Evolutionary conservation across 192 early-diverging fungal genomes (phyloP), one percentile per base, ranked within the genome.

Genomic region (Backusella morwellensis): DNA sequence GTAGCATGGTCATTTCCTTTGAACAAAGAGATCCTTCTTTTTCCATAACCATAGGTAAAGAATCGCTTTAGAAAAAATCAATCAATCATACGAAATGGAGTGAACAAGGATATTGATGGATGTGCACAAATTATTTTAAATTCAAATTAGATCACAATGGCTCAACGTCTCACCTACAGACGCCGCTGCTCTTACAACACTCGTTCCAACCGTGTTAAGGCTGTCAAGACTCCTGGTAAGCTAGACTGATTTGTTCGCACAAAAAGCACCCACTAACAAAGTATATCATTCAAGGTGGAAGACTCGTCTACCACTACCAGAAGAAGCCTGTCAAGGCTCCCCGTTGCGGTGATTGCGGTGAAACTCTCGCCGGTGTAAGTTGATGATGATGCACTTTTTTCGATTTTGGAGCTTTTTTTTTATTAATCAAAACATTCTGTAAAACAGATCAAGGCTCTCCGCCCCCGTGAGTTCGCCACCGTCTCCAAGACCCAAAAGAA

Each of bases 321-420:
- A 93, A 91, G 89, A 99, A 99, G 94, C 92, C 91, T 75, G 94
- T 92, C 83, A 91, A 89, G 82, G 94, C 91, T 71, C 94, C 96
- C 78, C 93, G 94, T 86, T 99, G 98, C 88, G 98, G 97, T 89
- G 98, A 99, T 91, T 97, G 97, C 85, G 96, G 96, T 85, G 87
- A 87, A 75, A 86, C 89, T 70, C 93, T 99, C 75, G 80, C 96
- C 79, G 98, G 98, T 80, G 92, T 95, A 88, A 86, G 93, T 86
- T 26, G 19, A 40, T 40, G 38, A 40, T 40, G 38, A 38, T 0
- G 6, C 0, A 8, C 29, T 32, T 32, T 32, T 32, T 32, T 38
- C 0, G 36, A 38, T 38, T 44, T 44, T 12, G 42, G 9, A 40
- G 38, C 19, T 50, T 52, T 17, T 6, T 52, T 52, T 35, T 40